phyloP scores from a whole-genome alignment of 768 basidiomycete species.

The Xerocomellus amylosporus region DNA sequence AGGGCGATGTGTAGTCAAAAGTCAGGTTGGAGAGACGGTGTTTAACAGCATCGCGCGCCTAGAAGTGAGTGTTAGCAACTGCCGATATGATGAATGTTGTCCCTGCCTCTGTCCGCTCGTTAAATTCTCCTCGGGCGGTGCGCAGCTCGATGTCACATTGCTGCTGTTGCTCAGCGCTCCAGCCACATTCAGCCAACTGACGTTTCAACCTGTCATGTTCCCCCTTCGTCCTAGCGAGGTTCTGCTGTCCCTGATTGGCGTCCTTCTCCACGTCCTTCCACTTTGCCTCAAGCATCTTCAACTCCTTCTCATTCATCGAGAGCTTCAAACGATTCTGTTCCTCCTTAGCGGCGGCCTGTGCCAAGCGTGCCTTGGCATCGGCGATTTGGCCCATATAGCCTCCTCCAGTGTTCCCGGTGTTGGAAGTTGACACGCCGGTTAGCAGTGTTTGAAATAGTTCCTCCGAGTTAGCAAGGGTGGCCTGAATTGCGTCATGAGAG shows the following conservation, averaged over 20 bases:
- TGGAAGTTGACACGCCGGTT: slow-evolving; percentile 81
- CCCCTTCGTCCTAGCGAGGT: slow-evolving; percentile 54
- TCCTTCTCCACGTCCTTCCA: slow-evolving; percentile 87
- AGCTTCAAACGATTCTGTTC: slow-evolving; percentile 79
- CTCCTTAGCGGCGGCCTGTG: slow-evolving; percentile 79
- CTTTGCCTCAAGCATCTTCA: slow-evolving; percentile 68
- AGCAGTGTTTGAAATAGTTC: slow-evolving; percentile 93
- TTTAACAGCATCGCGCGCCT: slow-evolving; percentile 70
- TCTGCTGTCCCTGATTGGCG: slow-evolving; percentile 70
- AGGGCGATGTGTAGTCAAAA: slow-evolving; percentile 79
- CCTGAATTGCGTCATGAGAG: slow-evolving; percentile 57
- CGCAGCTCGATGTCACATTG: slow-evolving; percentile 50
- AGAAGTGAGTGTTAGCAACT: slow-evolving; percentile 7
- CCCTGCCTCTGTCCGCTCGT: slow-evolving; percentile 61
- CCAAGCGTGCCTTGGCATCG: slow-evolving; percentile 69
- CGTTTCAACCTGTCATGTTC: slow-evolving; percentile 56
- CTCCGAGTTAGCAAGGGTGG: slow-evolving; percentile 69
- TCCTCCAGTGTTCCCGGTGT: slow-evolving; percentile 66
- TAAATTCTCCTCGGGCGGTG: slow-evolving; percentile 52
- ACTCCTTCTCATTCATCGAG: slow-evolving; percentile 72
- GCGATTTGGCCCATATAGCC: slow-evolving; percentile 98
- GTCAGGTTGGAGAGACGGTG: slow-evolving; percentile 67
- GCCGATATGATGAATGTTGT: not conserved
- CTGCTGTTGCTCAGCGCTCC: slow-evolving; percentile 74
- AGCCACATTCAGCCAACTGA: slow-evolving; percentile 60